Conservation (phyloP, 371 early-diverging fungal genomes). For the Rhizomucor pusillus region DNA sequence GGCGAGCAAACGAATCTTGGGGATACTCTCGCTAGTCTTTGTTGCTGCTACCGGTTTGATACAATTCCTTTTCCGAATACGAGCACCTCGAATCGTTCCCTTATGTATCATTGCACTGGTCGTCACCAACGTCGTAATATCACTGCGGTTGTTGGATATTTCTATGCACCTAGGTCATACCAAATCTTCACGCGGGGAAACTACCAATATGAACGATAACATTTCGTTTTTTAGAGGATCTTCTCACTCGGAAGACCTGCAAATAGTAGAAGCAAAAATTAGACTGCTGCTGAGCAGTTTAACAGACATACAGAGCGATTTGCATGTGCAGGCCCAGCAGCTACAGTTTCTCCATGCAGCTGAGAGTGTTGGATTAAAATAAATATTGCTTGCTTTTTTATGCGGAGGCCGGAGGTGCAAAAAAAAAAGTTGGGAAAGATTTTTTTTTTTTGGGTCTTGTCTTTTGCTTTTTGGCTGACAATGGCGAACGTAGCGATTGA, state of each 20-base stretch:
- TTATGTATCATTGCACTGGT: not conserved
- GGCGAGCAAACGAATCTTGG: not conserved
- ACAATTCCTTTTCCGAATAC: not conserved
- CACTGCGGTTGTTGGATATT: not conserved
- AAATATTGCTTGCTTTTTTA: too few species aligned
- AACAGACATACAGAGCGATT: too few species aligned
- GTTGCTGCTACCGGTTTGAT: not conserved
- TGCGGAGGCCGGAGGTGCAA: too few species aligned
- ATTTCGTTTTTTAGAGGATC: too few species aligned
- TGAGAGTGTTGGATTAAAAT: too few species aligned
- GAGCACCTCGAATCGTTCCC: too few species aligned
- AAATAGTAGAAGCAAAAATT: too few species aligned
- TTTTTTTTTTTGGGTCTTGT: not conserved
- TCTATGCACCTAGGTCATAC: not conserved
- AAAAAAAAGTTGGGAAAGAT: not conserved
- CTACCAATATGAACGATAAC: not conserved
- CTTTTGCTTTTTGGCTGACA: not conserved
- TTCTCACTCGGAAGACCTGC: too few species aligned
- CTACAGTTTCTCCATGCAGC: too few species aligned
- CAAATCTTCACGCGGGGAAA: not conserved
- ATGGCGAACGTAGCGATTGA: constrained; percentile 10
- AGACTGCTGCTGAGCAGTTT: too few species aligned
- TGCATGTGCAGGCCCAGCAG: too few species aligned
- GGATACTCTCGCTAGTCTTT: not conserved
- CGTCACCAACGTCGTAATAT: not conserved